These are phyloP conservation scores for Breviolum minutum DNA, from an alignment of 73 alveolate genomes.

Conservation along the genomic window DNA sequence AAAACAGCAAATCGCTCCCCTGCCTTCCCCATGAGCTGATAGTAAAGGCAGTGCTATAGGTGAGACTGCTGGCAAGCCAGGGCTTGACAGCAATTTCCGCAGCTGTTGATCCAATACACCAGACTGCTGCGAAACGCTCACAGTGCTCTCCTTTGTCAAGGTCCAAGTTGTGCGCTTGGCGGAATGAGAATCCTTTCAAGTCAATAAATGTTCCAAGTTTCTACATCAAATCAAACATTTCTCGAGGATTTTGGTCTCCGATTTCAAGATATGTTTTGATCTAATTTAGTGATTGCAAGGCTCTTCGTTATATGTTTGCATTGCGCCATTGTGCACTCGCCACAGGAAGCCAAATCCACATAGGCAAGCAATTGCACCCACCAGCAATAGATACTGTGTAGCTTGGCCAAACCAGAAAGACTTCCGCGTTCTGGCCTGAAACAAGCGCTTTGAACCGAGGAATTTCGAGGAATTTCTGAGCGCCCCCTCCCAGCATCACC, in stretches of 20 bases:
- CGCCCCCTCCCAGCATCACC: no score
- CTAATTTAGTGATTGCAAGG: not conserved
- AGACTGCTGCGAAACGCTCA: not conserved
- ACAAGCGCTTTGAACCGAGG: no score
- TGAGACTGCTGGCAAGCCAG: constrained; percentile 50
- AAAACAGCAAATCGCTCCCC: not conserved
- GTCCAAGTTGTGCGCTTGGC: not conserved
- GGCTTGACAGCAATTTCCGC: constrained; percentile 64
- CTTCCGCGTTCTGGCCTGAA: constrained; percentile 45
- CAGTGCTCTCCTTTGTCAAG: not conserved
- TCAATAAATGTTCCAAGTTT: not conserved
- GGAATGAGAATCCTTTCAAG: not conserved
- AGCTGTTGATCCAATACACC: constrained; percentile 43
- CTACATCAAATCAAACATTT: not conserved
- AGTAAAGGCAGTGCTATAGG: constrained; percentile 12
- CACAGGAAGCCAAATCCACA: constrained; percentile 72
- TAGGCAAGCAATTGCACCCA: constrained; percentile 32
- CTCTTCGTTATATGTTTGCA: constrained; percentile 25
- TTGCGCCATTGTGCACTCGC: constrained; percentile 79
- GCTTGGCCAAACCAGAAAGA: constrained; percentile 55
- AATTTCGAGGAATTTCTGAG: no score
- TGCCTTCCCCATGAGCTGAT: not conserved
- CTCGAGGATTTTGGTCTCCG: not conserved
- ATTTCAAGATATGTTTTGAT: not conserved
- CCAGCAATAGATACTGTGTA: constrained; percentile 28